Percentiles rank a stretch among this genome's conserved stretches.
Conservation (phyloP, 2,329 filamentous ascomycete genomes). For the Diaporthe sp. region DNA sequence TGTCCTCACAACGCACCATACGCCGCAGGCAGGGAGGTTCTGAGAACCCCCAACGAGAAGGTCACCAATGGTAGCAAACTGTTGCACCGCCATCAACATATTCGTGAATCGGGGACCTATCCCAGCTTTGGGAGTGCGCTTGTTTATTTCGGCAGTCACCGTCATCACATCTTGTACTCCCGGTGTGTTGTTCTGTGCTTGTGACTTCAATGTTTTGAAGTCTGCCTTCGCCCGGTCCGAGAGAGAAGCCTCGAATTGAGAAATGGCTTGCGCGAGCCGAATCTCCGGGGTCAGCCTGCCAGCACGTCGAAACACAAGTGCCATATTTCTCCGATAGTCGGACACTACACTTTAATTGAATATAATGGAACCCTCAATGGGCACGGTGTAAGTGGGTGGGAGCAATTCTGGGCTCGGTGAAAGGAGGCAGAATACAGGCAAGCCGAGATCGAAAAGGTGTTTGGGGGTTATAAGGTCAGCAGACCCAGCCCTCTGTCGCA, state of each 20-base stretch:
- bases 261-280: not conserved
- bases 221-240: not conserved
- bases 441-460: too few relatives aligned
- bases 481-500: too few relatives aligned
- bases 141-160: not conserved
- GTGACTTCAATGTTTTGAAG: not conserved
- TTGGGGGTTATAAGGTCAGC: too few relatives aligned
- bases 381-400: too few relatives aligned
- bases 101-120: not conserved
- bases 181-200: not conserved
- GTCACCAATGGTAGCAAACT: not conserved
- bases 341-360: too few relatives aligned
- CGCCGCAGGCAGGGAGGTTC: not conserved
- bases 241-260: not conserved
- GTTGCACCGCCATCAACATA: not conserved
- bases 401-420: too few relatives aligned
- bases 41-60: not conserved
- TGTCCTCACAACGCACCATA: not conserved
- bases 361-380: too few relatives aligned
- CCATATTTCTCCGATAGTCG: too few relatives aligned
- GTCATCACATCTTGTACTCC: conserved; percentile 9
- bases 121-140: not conserved
- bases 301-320: not conserved
- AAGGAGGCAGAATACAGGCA: too few relatives aligned
- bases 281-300: not conserved